Percentiles rank a stretch among this genome's conserved stretches.
Conservation (phyloP, 371 early-diverging fungal species). For the Saksenaea vasiformis region DNA sequence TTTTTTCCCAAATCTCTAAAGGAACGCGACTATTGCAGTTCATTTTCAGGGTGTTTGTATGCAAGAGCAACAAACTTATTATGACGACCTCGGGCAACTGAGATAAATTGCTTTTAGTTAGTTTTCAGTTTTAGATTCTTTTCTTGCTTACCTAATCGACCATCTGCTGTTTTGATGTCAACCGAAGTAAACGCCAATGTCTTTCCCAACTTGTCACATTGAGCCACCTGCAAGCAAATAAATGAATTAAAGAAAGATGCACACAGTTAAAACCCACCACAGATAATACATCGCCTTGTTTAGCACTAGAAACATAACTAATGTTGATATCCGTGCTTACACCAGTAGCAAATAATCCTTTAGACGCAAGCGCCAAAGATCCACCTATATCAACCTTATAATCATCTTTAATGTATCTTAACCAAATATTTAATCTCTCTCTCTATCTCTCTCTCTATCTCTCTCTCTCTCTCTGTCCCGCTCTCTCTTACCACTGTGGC, state of each 20-base stretch:
- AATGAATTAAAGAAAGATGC: neutral
- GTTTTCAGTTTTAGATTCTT: neutral
- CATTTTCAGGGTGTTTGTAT: conserved; percentile 43
- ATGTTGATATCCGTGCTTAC: conserved; percentile 68
- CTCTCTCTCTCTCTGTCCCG: too few species aligned
- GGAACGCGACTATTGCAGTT: conserved; percentile 18
- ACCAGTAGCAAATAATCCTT: conserved; percentile 62
- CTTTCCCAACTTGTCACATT: conserved; percentile 63
- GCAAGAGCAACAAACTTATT: conserved; percentile 65
- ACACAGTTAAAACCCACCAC: conserved; percentile 31
- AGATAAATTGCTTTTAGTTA: neutral
- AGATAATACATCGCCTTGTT: conserved; percentile 49
- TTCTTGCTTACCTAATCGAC: conserved; percentile 35
- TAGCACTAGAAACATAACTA: conserved; percentile 59
- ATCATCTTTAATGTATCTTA: too few species aligned
- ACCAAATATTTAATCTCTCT: too few species aligned
- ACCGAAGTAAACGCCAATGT: conserved; percentile 63
- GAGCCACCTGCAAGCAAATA: conserved; percentile 39
- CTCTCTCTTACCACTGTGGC: conserved; percentile 53
- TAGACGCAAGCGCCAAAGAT: conserved; percentile 62
- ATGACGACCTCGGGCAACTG: conserved; percentile 63
- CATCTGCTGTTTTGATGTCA: conserved; percentile 45
- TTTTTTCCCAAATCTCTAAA: neutral
- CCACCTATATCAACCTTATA: conserved; percentile 63
- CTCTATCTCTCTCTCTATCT: too few species aligned